Evolutionary conservation across 768 basidiomycete species (phyloP), one percentile per base, ranked within the genome.

Genomic region (Pleurotus giganteus): DNA sequence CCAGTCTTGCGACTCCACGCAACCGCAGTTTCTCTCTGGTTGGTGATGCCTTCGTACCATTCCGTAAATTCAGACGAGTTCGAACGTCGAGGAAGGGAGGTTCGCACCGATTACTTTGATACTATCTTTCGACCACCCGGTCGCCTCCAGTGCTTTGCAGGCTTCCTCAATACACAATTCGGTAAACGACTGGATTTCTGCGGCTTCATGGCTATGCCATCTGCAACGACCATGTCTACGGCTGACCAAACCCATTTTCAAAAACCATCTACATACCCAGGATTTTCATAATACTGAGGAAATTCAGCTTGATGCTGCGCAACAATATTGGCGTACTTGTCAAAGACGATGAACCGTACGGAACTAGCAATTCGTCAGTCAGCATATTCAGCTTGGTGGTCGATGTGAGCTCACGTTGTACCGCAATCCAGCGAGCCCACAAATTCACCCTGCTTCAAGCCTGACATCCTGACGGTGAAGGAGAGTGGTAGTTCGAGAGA

Each of bases 191-290:
- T 88, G 83, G 58, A 98, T 89, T 66, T 94, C 93, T 39, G 79
- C 74, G 0, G 92, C 85, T 66, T 96, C 88, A 69, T 98, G 97
- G 59, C 95, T 94, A 67, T 98, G 96, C 95, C 95, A 98, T 63
- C 94, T 89, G 62, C 31, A 39, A 54, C 54, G 31, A 53, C 50
- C 24, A 53, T 27, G 28, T 27, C 13, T 42, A n/a, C 31, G 60
- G 34, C 46, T 45, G 9, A 47, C 23, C 44, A 53, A 42, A 21
- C 37, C 19, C 47, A 17, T 15, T 21, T 27, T 27, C 27, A 11
- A 1, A 21, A 19, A 41, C 2, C 31, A 6, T 19, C 17, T 19
- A 69, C 78, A 60, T 55, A 88, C 86, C 92, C 91, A 2, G 94
- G 91, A 65, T 91, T 78, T 3, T 90, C 90, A 63, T 93, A 93